Conservation (phyloP, 768 basidiomycete genomes). For the Leucocoprinus leucothites region DNA sequence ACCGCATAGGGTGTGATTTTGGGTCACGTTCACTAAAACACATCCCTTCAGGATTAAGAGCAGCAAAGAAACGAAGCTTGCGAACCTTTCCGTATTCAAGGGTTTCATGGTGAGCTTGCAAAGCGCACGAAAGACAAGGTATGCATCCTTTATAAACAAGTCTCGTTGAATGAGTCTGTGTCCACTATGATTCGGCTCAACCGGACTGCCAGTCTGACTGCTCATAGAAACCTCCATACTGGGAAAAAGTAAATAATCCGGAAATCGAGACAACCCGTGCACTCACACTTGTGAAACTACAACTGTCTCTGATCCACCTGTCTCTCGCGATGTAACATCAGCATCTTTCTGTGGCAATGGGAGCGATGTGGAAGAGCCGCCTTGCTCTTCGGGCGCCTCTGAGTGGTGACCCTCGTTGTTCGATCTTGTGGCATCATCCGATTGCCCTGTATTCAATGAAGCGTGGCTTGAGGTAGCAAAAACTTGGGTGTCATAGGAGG, state of each 20-base stretch:
- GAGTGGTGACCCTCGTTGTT: not conserved
- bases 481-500: not conserved
- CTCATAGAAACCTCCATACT: not conserved
- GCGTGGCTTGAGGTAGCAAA: conserved; percentile 1
- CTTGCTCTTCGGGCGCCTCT: not conserved
- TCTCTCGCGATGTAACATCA: not conserved
- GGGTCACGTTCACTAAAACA: conserved; percentile 82
- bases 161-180: conserved; percentile 73
- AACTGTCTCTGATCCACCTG: not conserved
- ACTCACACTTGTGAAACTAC: not conserved
- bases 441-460: not conserved
- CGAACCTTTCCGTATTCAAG: conserved; percentile 87
- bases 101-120: conserved; percentile 99
- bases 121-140: conserved; percentile 93
- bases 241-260: not conserved
- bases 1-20: conserved; percentile 96
- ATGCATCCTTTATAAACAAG: conserved; percentile 94
- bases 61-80: not conserved
- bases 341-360: not conserved
- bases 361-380: conserved; percentile 8
- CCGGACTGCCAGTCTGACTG: conserved; percentile 22
- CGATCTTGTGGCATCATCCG: not conserved
- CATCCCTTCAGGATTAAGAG: conserved; percentile 14
- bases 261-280: not conserved
- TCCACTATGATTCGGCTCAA: conserved; percentile 27